Evolutionary conservation across 1,284 basidiomycete species (phyloP).

Genomic region (Meira miltonrushii): DNA sequence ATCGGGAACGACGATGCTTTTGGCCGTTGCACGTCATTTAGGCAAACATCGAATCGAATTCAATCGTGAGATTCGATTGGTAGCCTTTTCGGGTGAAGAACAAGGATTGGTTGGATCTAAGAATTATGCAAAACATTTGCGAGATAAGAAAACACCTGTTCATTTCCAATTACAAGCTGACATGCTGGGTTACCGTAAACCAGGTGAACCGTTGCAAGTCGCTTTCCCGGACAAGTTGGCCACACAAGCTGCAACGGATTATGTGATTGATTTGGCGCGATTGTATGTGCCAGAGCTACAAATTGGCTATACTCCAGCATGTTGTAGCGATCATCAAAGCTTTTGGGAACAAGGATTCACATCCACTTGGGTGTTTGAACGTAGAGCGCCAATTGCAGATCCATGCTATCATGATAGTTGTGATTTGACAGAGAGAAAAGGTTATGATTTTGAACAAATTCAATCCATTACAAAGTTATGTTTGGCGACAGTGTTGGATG

Average conservation of each 20-base stretch:
- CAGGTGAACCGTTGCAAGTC: slow-evolving; percentile 47
- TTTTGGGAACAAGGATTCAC: slow-evolving; percentile 39
- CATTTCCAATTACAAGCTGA: slow-evolving; percentile 36
- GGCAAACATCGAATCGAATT: slow-evolving; percentile 19
- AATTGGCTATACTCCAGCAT: slow-evolving; percentile 39
- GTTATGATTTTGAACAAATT: slow-evolving; percentile 50
- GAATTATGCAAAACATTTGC: slow-evolving; percentile 21
- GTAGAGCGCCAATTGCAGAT: slow-evolving; percentile 51
- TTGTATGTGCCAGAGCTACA: slow-evolving; percentile 42
- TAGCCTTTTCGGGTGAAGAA: slow-evolving; percentile 52
- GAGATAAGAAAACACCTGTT: slow-evolving; percentile 3
- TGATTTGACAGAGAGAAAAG: slow-evolving; percentile 35
- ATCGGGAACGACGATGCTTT: slow-evolving; percentile 33
- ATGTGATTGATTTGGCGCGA: slow-evolving; percentile 38
- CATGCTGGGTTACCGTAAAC: slow-evolving; percentile 43
- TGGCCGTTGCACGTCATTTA: slow-evolving; percentile 42
- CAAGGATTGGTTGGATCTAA: slow-evolving; percentile 45
- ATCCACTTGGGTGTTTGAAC: slow-evolving; percentile 49
- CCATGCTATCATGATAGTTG: slow-evolving; percentile 50
- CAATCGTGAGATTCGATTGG: slow-evolving; percentile 38
- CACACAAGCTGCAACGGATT: slow-evolving; percentile 27
- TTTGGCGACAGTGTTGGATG: slow-evolving; percentile 27
- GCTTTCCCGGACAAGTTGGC: slow-evolving; percentile 48
- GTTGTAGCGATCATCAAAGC: slow-evolving; percentile 51
- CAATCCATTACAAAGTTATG: slow-evolving; percentile 40